Evolutionary conservation across 805 yeast species (phyloP).

Genomic region (Metschnikowia noctiluminum): DNA sequence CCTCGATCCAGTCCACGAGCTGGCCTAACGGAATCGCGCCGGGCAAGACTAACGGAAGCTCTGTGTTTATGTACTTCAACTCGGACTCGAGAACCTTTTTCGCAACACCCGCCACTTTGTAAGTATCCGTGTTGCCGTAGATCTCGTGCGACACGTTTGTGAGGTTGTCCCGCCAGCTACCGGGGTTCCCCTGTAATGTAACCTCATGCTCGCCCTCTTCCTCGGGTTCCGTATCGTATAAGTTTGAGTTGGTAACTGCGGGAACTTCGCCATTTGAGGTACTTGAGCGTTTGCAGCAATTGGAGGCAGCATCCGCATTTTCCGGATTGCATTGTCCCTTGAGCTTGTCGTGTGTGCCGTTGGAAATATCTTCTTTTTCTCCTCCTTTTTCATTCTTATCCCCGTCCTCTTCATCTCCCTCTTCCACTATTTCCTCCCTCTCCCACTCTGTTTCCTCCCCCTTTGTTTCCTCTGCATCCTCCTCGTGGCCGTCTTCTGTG

Average conservation of each 20-base stretch:
- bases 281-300: neutral
- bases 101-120: constrained; percentile 20
- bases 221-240: neutral
- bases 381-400: no score
- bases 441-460: neutral
- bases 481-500: constrained; percentile 10
- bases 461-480: constrained; percentile 14
- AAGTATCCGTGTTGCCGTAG: constrained; percentile 9
- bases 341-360: no score
- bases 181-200: constrained; percentile 5
- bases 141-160: constrained; percentile 7
- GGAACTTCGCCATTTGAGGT: neutral
- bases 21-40: constrained; percentile 51
- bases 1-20: constrained; percentile 30
- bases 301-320: neutral
- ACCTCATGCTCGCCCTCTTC: constrained; percentile 12
- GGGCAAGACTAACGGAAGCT: constrained; percentile 45
- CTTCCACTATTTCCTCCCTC: constrained; percentile 16
- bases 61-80: constrained; percentile 11
- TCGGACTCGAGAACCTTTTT: constrained; percentile 11
- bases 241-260: neutral
- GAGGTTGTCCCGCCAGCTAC: constrained; percentile 1
- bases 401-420: neutral
- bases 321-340: no score
- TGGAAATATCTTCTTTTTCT: no score